A percentile compares a stretch with the other conserved stretches of the same genome.
Evolutionary conservation across 192 early-diverging fungal species (phyloP).

Genomic region (Linnemannia zychae): DNA sequence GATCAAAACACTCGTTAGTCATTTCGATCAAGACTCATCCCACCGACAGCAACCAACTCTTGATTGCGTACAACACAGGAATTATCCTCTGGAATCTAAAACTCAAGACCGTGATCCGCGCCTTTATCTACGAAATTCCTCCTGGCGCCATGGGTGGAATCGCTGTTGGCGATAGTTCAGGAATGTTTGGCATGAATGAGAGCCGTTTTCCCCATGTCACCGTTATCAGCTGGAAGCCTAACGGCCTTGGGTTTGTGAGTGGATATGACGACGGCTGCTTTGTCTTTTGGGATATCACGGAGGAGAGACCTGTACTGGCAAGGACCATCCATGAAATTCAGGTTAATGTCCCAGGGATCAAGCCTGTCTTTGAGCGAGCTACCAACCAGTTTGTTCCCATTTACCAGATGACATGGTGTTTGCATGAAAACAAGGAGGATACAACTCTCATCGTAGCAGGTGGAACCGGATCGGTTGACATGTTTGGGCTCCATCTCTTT

Average conservation of each 20-base stretch:
- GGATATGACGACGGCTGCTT: slow-evolving; percentile 61
- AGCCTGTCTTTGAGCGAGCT: slow-evolving; percentile 21
- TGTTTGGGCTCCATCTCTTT: slow-evolving; percentile 60
- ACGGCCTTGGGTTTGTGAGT: slow-evolving; percentile 62
- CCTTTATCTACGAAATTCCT: slow-evolving; percentile 47
- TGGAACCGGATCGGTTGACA: slow-evolving; percentile 53
- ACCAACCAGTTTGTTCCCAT: slow-evolving; percentile 54
- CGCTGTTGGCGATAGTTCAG: background rate
- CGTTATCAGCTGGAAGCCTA: slow-evolving; percentile 62
- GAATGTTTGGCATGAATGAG: slow-evolving; percentile 26
- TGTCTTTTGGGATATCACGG: slow-evolving; percentile 60
- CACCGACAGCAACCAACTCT: slow-evolving; percentile 61
- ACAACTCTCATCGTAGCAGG: slow-evolving; percentile 60
- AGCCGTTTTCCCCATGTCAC: slow-evolving; percentile 52
- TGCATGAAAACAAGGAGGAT: slow-evolving; percentile 32
- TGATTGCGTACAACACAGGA: slow-evolving; percentile 66
- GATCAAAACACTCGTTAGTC: slow-evolving; percentile 52
- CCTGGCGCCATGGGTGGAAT: slow-evolving; percentile 41
- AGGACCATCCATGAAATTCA: slow-evolving; percentile 34
- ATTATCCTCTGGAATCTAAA: slow-evolving; percentile 67
- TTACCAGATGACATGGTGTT: slow-evolving; percentile 62
- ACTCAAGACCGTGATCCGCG: slow-evolving; percentile 46
- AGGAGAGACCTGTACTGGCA: slow-evolving; percentile 40
- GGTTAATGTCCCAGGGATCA: slow-evolving; percentile 30
- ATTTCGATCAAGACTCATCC: slow-evolving; percentile 65